Evolutionary conservation across 2,329 filamentous ascomycete species (phyloP).

Genomic region (Alternaria viburni): DNA sequence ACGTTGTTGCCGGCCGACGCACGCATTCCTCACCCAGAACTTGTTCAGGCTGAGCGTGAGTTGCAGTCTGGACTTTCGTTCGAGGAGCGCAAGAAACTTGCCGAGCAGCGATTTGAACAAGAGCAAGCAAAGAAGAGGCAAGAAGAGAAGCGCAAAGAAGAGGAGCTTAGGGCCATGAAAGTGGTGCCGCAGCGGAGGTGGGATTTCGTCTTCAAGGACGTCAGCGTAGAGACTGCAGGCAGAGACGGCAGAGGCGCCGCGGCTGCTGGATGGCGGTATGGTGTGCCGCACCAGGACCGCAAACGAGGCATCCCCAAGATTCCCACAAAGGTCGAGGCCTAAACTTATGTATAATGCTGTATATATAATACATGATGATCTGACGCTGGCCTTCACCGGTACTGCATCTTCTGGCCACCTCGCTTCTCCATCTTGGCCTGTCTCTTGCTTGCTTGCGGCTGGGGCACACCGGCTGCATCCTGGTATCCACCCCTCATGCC

Average conservation of each 20-base stretch:
- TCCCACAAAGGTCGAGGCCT: slow-evolving; percentile 62
- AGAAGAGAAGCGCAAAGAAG: slow-evolving; percentile 51
- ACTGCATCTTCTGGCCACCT: slow-evolving; percentile 56
- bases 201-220: slow-evolving; percentile 66
- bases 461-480: slow-evolving; percentile 49
- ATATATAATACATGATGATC: slow-evolving; percentile 1
- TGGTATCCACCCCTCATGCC: slow-evolving; percentile 52
- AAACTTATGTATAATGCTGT: slow-evolving; percentile 10
- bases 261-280: slow-evolving; percentile 66
- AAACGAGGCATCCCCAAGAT: slow-evolving; percentile 70
- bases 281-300: slow-evolving; percentile 66
- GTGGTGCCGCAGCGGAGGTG: slow-evolving; percentile 59
- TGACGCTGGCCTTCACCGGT: slow-evolving; percentile 45
- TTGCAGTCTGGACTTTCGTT: slow-evolving; percentile 34
- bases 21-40: slow-evolving; percentile 68
- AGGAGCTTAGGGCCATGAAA: slow-evolving; percentile 53
- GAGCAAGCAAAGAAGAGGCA: slow-evolving; percentile 48
- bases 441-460: slow-evolving; percentile 53
- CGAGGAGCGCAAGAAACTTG: slow-evolving; percentile 44
- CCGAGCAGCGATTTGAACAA: slow-evolving; percentile 33
- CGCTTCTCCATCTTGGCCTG: slow-evolving; percentile 61
- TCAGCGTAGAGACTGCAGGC: slow-evolving; percentile 63
- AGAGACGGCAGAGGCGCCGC: slow-evolving; percentile 59
- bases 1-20: slow-evolving; percentile 67
- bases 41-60: slow-evolving; percentile 56